Evolutionary conservation across 78 protist genomes (phyloP).

Genomic region (Anaeramoeba flamelloides): DNA sequence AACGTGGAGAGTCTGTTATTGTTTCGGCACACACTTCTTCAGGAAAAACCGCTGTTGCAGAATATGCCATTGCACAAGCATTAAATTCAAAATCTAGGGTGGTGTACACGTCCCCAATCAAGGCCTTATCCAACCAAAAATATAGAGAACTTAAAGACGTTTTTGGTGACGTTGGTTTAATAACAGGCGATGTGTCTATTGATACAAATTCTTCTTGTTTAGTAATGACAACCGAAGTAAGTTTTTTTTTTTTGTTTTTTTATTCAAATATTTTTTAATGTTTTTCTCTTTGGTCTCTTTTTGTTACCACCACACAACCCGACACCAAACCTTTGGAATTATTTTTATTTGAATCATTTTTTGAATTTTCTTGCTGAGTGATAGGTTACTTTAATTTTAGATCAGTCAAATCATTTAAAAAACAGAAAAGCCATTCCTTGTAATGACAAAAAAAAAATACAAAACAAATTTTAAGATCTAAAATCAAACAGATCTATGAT

Average conservation of each 20-base stretch:
- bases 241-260: neutral
- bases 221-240: slow-evolving; percentile 51
- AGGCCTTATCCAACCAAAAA: slow-evolving; percentile 84
- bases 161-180: slow-evolving; percentile 71
- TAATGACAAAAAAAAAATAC: too few species aligned
- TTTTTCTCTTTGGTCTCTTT: too few species aligned
- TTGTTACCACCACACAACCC: too few species aligned
- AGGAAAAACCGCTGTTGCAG: slow-evolving; percentile 92
- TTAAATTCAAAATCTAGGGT: slow-evolving; percentile 39
- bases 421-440: too few species aligned
- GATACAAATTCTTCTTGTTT: slow-evolving; percentile 45
- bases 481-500: too few species aligned
- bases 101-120: slow-evolving; percentile 89
- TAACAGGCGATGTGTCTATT: slow-evolving; percentile 74
- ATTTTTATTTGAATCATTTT: too few species aligned
- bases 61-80: slow-evolving; percentile 59
- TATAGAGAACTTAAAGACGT: slow-evolving; percentile 53
- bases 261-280: too few species aligned
- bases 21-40: slow-evolving; percentile 94
- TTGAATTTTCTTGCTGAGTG: too few species aligned
- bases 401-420: too few species aligned
- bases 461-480: too few species aligned
- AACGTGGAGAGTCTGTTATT: slow-evolving; percentile 55
- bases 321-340: too few species aligned
- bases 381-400: too few species aligned